Evolutionary conservation across 2,329 filamentous ascomycete species (phyloP), one percentile per base, ranked within the genome.

Genomic region (Apiospora saccharicola): DNA sequence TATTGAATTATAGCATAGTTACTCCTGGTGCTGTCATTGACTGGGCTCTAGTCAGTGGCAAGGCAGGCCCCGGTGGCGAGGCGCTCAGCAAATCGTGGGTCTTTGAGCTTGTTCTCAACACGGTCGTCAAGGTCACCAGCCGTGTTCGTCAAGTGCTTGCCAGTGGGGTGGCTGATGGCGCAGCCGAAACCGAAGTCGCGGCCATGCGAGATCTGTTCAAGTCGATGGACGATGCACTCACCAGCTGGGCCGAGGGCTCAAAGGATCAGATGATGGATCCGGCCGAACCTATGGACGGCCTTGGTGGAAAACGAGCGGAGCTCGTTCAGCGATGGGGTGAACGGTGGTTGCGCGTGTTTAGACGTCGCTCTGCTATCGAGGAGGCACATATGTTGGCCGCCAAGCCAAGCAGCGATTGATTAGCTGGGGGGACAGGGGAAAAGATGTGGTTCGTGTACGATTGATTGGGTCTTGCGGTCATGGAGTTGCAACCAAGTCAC

Each of bases 1-100:
- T 99, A 6, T 91, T 99, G 77, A 99, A 98, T 84, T 99, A 98
- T 85, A 95, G 94, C 19, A 98, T 99, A 77, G 88, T 99, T 47
- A 95, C 93, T 12, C 96, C 96, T 0, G 86, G 91, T 72, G 92
- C 92, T 22, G 95, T 99, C 41, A 89, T 98, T 68, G 92, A 97
- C 79, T 99, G 96, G 96, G 94, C 94, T 0, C 87, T 99, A 16
- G 87, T 90, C 68, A 81, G 82, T 24, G 83, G 94, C 61, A 84
- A 84, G 53, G 81, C 82, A 13, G 82, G 83, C 47, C 76, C 89
- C 26, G 89, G 90, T 2, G 93, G 93, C 68, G 88, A 89, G 61
- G 88, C 89, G 3, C 89, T 99, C 16, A 90, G 92, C 14, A 89
- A 93, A 76, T 86, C 91, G 8, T 92, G 96, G 83, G 87, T 97